Evolutionary conservation across 78 protist genomes (phyloP).

Genomic region (Emiliania huxleyi): DNA sequence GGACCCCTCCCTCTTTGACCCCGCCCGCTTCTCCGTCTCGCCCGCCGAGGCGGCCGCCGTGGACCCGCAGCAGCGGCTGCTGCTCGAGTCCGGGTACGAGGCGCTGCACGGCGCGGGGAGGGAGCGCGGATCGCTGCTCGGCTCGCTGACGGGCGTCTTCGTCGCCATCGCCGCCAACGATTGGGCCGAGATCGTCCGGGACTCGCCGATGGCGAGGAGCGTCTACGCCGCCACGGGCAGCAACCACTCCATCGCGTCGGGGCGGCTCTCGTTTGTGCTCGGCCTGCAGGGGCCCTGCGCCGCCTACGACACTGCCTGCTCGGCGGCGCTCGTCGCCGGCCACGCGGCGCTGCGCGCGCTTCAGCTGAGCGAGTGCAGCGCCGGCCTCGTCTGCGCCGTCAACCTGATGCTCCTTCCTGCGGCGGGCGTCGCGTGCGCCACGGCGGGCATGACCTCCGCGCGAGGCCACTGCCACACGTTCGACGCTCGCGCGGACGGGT

Average conservation of each 20-base stretch:
- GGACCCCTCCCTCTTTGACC: neutral
- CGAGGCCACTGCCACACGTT: slow-evolving; percentile 70
- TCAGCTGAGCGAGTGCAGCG: neutral
- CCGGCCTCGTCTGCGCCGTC: neutral
- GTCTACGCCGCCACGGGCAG: neutral
- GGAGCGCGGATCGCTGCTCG: neutral
- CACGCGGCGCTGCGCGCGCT: slow-evolving; percentile 46
- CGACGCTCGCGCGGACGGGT: slow-evolving; percentile 80
- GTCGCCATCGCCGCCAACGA: neutral
- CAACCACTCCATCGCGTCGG: slow-evolving; percentile 11
- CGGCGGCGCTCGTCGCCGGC: slow-evolving; percentile 71
- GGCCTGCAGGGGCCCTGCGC: slow-evolving; percentile 79
- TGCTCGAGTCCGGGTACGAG: neutral
- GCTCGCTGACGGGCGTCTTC: neutral
- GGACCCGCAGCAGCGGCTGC: slow-evolving; percentile 41
- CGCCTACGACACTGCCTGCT: slow-evolving; percentile 87
- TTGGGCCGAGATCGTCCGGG: neutral
- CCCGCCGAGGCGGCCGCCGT: slow-evolving; percentile 22
- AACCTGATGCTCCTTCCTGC: neutral
- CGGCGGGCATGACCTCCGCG: slow-evolving; percentile 58
- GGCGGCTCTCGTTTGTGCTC: slow-evolving; percentile 69
- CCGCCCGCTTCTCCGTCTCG: neutral
- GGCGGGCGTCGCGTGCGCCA: slow-evolving; percentile 22
- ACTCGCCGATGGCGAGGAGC: neutral
- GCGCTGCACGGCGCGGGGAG: neutral